Evolutionary conservation across 2,329 filamentous ascomycete species (phyloP), one percentile per base, ranked within the genome.

Genomic region (Sarocladium brachiariae): DNA sequence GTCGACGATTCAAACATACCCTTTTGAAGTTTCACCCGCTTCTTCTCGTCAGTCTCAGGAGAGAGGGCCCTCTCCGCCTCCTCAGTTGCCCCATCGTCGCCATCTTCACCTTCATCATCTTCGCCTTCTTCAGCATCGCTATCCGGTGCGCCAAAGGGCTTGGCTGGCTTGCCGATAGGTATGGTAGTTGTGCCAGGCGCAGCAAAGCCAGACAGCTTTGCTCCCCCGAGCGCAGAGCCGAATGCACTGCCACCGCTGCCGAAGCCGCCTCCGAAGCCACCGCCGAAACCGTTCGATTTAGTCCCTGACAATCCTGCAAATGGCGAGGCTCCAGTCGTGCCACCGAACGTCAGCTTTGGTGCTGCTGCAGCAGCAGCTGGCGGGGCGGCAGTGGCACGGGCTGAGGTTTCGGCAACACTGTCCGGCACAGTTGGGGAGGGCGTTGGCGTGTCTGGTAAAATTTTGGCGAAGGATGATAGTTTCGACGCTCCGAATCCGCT

Each of bases 101-200:
- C 65, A 2, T 65, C 67, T 6, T 65, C 66, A 9, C 66, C 67
- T 4, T 51, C 66, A 2, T 66, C 68, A 1, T 65, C 65, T 1
- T 64, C 66, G 4, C 56, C 69, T 2, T 76, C 77, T 35, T 81
- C 80, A 2, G 71, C 75, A 46, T 84, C 82, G 53, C 80, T 85
- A 34, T 83, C 83, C 1, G 87, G 80, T 11, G 88, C 86, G 27
- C 89, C 89, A 63, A 96, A 93, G 0, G 88, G 78, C 65, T 81
- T 88, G 3, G 77, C 75, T 13, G 81, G 74, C 64, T 87, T 87
- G 53, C 75, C 74, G 52, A 72, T 79, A 60, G 73, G 76, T 34
- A 77, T 67, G 11, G 68, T 51, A 37, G 65, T 67, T 16, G 50
- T 68, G 48, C 76, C 79, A 19, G 82, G 76, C 41, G 83, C 82